Evolutionary conservation across 805 yeast genomes (phyloP), one percentile per base, ranked within the genome.

Genomic region (Kazachstania bromeliacearum): DNA sequence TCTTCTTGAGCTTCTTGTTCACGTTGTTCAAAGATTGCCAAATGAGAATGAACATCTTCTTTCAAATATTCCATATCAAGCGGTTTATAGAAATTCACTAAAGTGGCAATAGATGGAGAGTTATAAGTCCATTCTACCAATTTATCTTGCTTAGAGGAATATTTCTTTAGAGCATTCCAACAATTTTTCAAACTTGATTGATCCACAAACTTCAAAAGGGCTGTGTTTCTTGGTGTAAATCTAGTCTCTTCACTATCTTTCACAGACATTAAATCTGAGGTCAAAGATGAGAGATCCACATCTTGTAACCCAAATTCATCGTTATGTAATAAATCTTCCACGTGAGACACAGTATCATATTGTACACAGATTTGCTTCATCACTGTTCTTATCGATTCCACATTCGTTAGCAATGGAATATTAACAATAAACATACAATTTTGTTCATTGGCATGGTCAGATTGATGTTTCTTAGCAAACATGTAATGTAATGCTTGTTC

Each of bases 351-450:
- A 2, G 76, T 69, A 24, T 56, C 53, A 34, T 43, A 45, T 18
- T 41, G 46, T 7, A 39, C 36, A 34, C 83, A 75, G 1, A 81
- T 66, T 10, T 67, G 60, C 37, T 69, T 68, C 48, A 85, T 73
- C 28, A 77, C 68, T 38, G 64, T 67, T 50, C 75, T 79, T 33
- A 85, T 52, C 24, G 64, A 63, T 29, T 68, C 65, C 12, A 73
- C 50, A 17, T 68, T 66, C 5, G 85, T 68, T 39, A 71, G 68
- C 16, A 79, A 60, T 2, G 96, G 96, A 28, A 85, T 60, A 53
- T 88, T 87, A 39, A 81, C 75, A 5, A 80, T 55, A 59, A 88
- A 88, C n/a, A 88, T 57, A 20, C 82, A 65, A 35, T 71, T 70
- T 15, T 68, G 57, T 23, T 70, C 69, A 2, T 63, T 58, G 23